Evolutionary conservation across 1,284 basidiomycete genomes (phyloP), one percentile per base, ranked within the genome.

Genomic region (Stereum hirsutum): DNA sequence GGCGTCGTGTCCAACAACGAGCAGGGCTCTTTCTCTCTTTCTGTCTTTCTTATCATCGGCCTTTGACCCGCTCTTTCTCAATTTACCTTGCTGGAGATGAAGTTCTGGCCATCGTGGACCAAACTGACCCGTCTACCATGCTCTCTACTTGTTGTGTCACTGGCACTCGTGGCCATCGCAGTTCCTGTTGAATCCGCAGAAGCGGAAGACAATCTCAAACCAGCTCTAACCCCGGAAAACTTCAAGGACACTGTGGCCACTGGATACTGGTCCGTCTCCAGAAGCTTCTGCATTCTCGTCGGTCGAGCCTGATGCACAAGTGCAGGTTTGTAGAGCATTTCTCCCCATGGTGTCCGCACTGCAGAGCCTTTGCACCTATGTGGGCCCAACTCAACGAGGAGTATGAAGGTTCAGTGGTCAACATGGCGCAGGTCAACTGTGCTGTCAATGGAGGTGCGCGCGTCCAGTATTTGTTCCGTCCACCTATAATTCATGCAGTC

Each of bases 351-450:
- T 93, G 89, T 57, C 57, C 59, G n/a, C 89, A 92, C 56, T 93
- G 90, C 61, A 72, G 69, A 32, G 53, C 62, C 0, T 91, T 93
- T 52, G 76, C 80, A 7, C 89, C 93, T 0, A 91, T 82, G 26
- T 99, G 94, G 92, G 69, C 76, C 28, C 64, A 81, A 39, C 68
- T 97, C 3, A 75, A 75, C 1, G 60, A 65, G 23, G 73, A 83
- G 28, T 78, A 77, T 44, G 69, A 76, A 31, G 60, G 74, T 53
- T 71, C 81, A 0, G 69, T 70, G 7, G 78, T 95, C 10, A 73
- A 77, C 44, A 71, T 93, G 46, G 90, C 85, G 0, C 91, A 92
- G 57, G 82, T 96, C 34, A 82, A 95, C 61, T 96, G 93, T 57
- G 71, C 81, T 0, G 70, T 83, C 3, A 70, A 90, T 57, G 89